phyloP scores from a whole-genome alignment of 139 green algal genomes.

The Limnomonas spitsbergensis region DNA sequence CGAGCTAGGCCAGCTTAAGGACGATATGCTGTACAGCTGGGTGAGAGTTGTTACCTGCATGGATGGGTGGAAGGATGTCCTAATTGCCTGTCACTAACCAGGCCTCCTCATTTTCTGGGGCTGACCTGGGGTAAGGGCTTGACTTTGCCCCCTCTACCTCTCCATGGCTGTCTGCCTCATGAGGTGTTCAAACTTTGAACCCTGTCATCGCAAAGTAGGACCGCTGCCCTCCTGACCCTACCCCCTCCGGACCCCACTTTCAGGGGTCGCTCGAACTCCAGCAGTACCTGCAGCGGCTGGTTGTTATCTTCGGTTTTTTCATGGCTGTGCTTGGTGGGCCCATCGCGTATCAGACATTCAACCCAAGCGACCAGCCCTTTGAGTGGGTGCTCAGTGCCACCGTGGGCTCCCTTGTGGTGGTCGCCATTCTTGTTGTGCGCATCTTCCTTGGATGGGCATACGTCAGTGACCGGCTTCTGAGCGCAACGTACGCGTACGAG shows the following conservation, averaged over 20 bases:
- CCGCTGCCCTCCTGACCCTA: too few relatives aligned
- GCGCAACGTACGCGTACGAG: slow-evolving; percentile 82
- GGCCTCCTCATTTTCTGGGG: too few relatives aligned
- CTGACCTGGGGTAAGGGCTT: too few relatives aligned
- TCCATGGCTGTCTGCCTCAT: too few relatives aligned
- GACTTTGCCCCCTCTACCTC: too few relatives aligned
- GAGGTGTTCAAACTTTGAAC: too few relatives aligned
- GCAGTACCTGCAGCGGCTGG: slow-evolving; percentile 59
- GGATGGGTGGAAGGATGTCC: not conserved
- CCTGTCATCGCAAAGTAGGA: too few relatives aligned
- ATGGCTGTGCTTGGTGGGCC: slow-evolving; percentile 66
- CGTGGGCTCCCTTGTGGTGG: slow-evolving; percentile 67
- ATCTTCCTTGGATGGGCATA: slow-evolving; percentile 93
- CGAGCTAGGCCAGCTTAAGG: slow-evolving; percentile 72
- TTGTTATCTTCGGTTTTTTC: slow-evolving; percentile 54
- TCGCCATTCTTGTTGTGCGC: slow-evolving; percentile 67
- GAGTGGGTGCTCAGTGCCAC: slow-evolving; percentile 58
- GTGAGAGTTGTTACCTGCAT: slow-evolving; percentile 31
- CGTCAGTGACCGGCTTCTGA: slow-evolving; percentile 83
- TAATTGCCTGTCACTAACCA: not conserved
- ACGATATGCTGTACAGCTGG: slow-evolving; percentile 70
- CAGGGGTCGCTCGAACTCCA: slow-evolving; percentile 60
- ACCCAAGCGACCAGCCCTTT: slow-evolving; percentile 59
- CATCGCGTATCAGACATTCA: slow-evolving; percentile 82
- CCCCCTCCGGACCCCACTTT: not conserved